Evolutionary conservation across 1,139 yeast species (phyloP).

Genomic region (Taphrina betulina): DNA sequence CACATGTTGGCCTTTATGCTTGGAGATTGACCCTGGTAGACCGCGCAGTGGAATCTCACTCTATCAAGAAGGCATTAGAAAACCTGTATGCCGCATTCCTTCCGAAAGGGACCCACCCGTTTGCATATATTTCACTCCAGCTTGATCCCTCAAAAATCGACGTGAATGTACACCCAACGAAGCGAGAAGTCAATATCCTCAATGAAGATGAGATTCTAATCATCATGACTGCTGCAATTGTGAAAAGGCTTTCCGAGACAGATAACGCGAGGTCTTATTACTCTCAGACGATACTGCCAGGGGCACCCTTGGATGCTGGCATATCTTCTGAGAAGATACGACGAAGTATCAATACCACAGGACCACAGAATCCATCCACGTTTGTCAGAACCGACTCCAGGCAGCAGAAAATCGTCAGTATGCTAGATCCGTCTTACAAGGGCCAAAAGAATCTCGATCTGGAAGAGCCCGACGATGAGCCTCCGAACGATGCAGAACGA

Average conservation of each 20-base stretch:
- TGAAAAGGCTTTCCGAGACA: conserved; percentile 54
- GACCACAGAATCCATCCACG: conserved; percentile 5
- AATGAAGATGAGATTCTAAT: conserved; percentile 84
- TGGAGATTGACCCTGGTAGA: conserved; percentile 42
- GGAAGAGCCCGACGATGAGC: not conserved
- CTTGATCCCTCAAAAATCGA: conserved; percentile 73
- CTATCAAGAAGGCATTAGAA: conserved; percentile 65
- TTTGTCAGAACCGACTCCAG: conserved; percentile 36
- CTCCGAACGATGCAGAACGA: conserved; percentile 25
- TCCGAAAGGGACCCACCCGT: conserved; percentile 79
- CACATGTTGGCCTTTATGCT: too few species aligned
- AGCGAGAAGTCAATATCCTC: conserved; percentile 83
- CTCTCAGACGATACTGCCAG: conserved; percentile 49
- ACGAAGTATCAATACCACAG: not conserved
- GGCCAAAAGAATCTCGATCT: not conserved
- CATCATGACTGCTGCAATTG: conserved; percentile 53
- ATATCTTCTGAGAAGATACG: conserved; percentile 17
- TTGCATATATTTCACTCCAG: conserved; percentile 67
- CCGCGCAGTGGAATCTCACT: conserved; percentile 79
- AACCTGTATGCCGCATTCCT: conserved; percentile 65
- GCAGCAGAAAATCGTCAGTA: conserved; percentile 40
- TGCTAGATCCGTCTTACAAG: conserved; percentile 4
- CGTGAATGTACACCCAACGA: conserved; percentile 95
- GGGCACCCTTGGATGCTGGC: conserved; percentile 14
- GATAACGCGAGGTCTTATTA: conserved; percentile 71